These are phyloP conservation scores for Metarhizium rileyi DNA, from an alignment of 2,329 filamentous ascomycete genomes.

Conservation along the genomic window DNA sequence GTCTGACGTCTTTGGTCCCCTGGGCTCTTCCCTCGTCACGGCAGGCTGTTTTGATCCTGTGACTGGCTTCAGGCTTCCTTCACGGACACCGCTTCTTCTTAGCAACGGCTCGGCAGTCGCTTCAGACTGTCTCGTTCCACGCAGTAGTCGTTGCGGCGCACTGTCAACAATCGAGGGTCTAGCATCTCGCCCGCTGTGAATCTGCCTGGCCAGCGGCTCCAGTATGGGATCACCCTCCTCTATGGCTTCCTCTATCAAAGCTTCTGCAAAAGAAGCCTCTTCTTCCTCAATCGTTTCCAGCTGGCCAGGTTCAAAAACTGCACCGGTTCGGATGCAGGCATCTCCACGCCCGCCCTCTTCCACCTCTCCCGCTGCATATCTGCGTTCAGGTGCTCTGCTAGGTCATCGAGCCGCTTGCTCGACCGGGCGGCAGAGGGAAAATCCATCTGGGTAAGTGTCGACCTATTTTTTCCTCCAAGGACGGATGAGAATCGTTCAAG, in stretches of 20 bases:
- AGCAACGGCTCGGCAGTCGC: too few relatives aligned
- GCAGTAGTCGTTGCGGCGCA: background rate
- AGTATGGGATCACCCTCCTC: background rate
- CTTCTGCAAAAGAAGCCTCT: background rate
- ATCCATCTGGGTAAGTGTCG: conserved; percentile 4
- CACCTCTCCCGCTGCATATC: conserved; percentile 6
- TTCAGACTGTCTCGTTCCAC: too few relatives aligned
- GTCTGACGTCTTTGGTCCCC: background rate
- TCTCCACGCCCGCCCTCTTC: conserved; percentile 2
- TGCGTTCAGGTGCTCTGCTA: conserved; percentile 1
- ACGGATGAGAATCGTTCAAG: conserved; percentile 1
- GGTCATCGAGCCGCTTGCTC: conserved; percentile 3
- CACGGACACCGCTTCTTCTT: background rate
- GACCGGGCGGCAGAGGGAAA: background rate
- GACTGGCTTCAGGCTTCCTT: background rate
- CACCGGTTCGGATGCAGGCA: conserved; percentile 4
- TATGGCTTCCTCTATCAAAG: background rate
- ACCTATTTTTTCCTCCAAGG: background rate
- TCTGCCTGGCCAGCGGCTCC: background rate
- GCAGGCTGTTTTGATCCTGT: background rate
- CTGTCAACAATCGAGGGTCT: background rate
- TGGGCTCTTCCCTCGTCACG: background rate
- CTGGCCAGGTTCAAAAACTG: background rate
- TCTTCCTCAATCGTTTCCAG: background rate
- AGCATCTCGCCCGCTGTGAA: background rate